Evolutionary conservation across 305 asterid species (phyloP), one percentile per base, ranked within the genome.

Genomic region (Vinca major): DNA sequence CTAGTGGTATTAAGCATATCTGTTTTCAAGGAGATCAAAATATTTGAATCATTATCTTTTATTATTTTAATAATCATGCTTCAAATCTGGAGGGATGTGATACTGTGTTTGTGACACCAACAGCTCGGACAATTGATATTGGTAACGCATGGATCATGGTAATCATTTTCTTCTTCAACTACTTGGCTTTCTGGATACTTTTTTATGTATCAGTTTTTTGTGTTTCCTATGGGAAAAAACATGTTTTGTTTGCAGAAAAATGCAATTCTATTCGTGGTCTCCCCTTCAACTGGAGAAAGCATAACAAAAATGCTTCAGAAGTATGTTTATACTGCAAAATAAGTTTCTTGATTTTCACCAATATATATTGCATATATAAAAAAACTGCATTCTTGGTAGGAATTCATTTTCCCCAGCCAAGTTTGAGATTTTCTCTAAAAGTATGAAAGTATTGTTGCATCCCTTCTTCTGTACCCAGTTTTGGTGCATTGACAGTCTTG

Each of bases 101-200:
- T 82, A 83, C 98, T 51, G 96, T 88, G 75, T 92, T 92, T 68
- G 98, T 83, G 80, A 92, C 98, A 70, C 89, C 97, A 53, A 90
- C 96, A 49, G 97, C 98, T 71, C 92, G 97, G 78, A 89, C 96
- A 66, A 88, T 92, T 69, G 98, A 92, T 79, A 79, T 92, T 80
- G 85, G 95, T 19, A 82, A 78, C 53, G 80, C 80, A 10, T 82
- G 86, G 86, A 39, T 82, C 58, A 82, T 82, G 86, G 86, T 82
- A 82, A 66, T 77, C 66, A 60, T 71, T 40, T 21, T 64, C 71
- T 72, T 69, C 74, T 51, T 69, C 49, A 45, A 45, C 49, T 45
- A 45, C 49, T 8, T 45, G 49, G 49, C 49, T 45, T 45, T 45
- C n/a, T 7, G 44, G 63, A 62, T 64, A 53, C 45, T 75, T 67